These are phyloP conservation scores for Syncephalastrum sp. DNA, from an alignment of 371 early-diverging fungal genomes.

Conservation along the genomic window DNA sequence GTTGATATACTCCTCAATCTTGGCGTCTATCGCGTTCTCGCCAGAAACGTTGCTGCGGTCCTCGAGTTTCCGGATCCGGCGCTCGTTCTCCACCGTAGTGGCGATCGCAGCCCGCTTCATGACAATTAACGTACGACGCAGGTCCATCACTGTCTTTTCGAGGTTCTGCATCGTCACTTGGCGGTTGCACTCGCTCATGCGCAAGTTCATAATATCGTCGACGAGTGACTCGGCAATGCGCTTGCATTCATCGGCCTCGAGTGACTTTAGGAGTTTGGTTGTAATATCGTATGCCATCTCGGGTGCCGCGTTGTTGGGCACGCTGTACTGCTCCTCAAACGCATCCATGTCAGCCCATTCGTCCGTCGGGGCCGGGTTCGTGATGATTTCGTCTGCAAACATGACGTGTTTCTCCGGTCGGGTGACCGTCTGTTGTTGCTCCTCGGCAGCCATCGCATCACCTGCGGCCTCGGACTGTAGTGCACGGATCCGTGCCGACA, in stretches of 20 bases:
- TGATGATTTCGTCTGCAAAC: slow-evolving; percentile 49
- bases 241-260: slow-evolving; percentile 71
- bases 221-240: slow-evolving; percentile 69
- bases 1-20: slow-evolving; percentile 45
- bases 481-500: slow-evolving; percentile 70
- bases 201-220: slow-evolving; percentile 77
- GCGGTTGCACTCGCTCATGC: slow-evolving; percentile 59
- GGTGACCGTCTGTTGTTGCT: slow-evolving; percentile 10
- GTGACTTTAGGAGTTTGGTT: slow-evolving; percentile 60
- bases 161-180: slow-evolving; percentile 57
- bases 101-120: slow-evolving; percentile 78
- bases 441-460: slow-evolving; percentile 37
- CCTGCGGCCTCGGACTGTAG: slow-evolving; percentile 72
- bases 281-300: slow-evolving; percentile 60
- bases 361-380: slow-evolving; percentile 15
- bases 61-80: slow-evolving; percentile 63
- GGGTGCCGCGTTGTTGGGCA: slow-evolving; percentile 55
- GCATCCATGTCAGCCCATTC: slow-evolving; percentile 48
- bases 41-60: slow-evolving; percentile 17
- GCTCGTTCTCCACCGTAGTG: slow-evolving; percentile 73
- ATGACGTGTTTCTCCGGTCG: slow-evolving; percentile 42
- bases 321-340: slow-evolving; percentile 53
- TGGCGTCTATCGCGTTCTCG: slow-evolving; percentile 22
- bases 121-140: slow-evolving; percentile 69
- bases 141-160: slow-evolving; percentile 71